Percentiles rank a stretch among this genome's conserved stretches.
Evolutionary conservation across 768 basidiomycete species (phyloP).

Genomic region (Russula olivacea): DNA sequence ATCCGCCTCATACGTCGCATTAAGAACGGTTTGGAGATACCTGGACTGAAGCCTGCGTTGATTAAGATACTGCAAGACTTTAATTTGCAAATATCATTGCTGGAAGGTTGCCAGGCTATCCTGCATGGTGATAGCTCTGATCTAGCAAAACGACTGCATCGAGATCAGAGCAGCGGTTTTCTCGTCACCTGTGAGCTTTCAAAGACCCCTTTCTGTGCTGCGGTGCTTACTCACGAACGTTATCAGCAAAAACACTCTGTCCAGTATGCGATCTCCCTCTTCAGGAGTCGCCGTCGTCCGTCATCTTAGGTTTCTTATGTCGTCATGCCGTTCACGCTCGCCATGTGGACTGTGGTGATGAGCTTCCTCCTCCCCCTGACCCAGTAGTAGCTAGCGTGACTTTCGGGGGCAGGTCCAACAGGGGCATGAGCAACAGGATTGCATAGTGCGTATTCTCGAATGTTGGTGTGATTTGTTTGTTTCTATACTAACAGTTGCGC

Average conservation of each 20-base stretch:
- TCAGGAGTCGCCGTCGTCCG: slow-evolving; percentile 50
- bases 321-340: slow-evolving; percentile 80
- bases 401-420: slow-evolving; percentile 34
- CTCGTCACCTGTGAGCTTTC: slow-evolving; percentile 60
- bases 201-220: not conserved
- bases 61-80: slow-evolving; percentile 98
- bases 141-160: slow-evolving; percentile 62
- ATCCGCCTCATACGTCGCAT: slow-evolving; percentile 91
- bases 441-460: slow-evolving; percentile 50
- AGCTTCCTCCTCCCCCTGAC: slow-evolving; percentile 58
- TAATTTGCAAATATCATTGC: slow-evolving; percentile 85
- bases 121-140: slow-evolving; percentile 76
- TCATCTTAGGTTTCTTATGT: slow-evolving; percentile 78
- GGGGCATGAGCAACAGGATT: slow-evolving; percentile 62
- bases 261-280: slow-evolving; percentile 59
- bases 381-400: slow-evolving; percentile 44
- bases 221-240: not conserved
- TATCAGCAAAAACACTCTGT: slow-evolving; percentile 58
- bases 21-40: slow-evolving; percentile 93
- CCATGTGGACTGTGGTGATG: slow-evolving; percentile 63
- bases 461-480: not conserved
- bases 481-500: not conserved
- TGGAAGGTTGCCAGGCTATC: slow-evolving; percentile 89
- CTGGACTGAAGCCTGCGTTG: slow-evolving; percentile 86
- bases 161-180: slow-evolving; percentile 75